These are phyloP conservation scores for Heterobasidion annosum DNA, from an alignment of 1,284 basidiomycete genomes.

Conservation along the genomic window DNA sequence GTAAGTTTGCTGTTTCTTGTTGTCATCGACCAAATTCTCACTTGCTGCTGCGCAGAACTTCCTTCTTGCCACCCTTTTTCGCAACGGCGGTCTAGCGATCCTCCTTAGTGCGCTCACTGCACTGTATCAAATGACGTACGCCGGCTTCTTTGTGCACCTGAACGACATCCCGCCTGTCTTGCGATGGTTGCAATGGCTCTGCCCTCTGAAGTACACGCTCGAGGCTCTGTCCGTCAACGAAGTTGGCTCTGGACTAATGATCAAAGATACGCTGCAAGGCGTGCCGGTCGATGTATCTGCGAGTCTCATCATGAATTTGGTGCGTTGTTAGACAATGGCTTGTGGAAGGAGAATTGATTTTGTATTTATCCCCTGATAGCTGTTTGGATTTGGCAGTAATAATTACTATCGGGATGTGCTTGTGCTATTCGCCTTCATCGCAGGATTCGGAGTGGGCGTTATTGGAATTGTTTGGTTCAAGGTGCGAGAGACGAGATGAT, in stretches of 20 bases:
- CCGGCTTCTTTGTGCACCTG: conserved; percentile 82
- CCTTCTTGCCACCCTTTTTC: conserved; percentile 72
- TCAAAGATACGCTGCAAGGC: conserved; percentile 70
- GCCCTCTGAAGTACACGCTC: conserved; percentile 63
- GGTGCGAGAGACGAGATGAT: conserved; percentile 60
- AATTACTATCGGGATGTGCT: conserved; percentile 84
- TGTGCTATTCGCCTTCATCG: conserved; percentile 77
- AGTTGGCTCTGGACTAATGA: conserved; percentile 77
- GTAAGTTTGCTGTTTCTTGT: conserved; percentile 33
- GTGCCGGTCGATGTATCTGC: conserved; percentile 78
- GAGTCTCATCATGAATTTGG: conserved; percentile 72
- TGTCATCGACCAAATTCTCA: neutral
- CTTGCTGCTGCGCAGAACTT: conserved; percentile 56
- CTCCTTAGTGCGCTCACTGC: conserved; percentile 70
- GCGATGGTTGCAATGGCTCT: conserved; percentile 81
- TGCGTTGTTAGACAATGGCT: conserved; percentile 25
- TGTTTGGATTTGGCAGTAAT: conserved; percentile 74
- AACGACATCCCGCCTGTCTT: conserved; percentile 73
- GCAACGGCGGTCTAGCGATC: conserved; percentile 83
- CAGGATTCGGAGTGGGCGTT: conserved; percentile 62
- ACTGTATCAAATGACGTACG: conserved; percentile 79
- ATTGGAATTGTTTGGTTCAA: conserved; percentile 67
- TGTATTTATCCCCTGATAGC: conserved; percentile 20
- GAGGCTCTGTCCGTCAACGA: conserved; percentile 87
- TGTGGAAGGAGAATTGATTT: neutral